These are phyloP conservation scores for Corymbia maculata DNA, from an alignment of 345 rosid genomes.

Conservation along the genomic window DNA sequence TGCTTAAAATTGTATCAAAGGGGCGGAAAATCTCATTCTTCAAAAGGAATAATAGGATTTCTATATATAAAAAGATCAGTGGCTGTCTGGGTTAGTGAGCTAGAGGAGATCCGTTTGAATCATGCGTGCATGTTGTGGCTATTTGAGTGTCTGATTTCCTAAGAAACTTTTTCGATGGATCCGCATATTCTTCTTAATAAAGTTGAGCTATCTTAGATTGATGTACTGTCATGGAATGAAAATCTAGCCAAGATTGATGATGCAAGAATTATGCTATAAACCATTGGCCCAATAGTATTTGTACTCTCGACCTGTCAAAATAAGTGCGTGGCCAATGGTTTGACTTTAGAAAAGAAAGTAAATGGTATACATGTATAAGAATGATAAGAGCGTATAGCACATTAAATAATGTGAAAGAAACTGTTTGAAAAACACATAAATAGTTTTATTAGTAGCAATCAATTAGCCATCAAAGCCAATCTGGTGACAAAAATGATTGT, in stretches of 20 bases:
- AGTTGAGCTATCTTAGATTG: no score
- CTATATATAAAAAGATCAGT: background rate
- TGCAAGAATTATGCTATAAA: background rate
- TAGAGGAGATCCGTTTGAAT: background rate
- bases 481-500: background rate
- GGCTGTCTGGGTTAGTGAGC: background rate
- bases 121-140: background rate
- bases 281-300: background rate
- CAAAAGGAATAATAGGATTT: background rate
- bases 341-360: background rate
- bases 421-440: background rate
- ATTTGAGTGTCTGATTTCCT: background rate
- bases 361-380: background rate
- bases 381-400: background rate
- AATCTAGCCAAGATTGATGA: background rate
- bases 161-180: background rate
- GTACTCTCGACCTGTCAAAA: background rate
- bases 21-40: background rate
- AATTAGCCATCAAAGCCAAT: background rate
- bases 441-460: background rate
- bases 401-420: background rate
- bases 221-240: background rate
- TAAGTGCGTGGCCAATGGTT: background rate
- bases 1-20: background rate
- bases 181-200: background rate